Percentiles rank a stretch among this genome's conserved stretches.
Conservation (phyloP, 192 early-diverging fungal genomes). For the Backusella luteola region DNA sequence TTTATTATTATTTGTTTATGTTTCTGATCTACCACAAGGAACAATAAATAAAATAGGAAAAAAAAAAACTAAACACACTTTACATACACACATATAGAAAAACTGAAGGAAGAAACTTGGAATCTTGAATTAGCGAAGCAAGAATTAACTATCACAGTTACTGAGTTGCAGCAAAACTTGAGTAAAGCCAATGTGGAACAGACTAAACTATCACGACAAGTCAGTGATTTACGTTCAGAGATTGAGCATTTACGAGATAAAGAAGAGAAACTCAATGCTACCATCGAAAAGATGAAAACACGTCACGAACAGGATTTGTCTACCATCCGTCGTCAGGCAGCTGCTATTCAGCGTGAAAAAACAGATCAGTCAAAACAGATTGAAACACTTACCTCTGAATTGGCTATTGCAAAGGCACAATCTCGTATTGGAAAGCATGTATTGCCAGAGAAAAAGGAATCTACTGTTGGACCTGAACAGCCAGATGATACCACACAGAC, state of each 20-base stretch:
- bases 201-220: conserved; percentile 51
- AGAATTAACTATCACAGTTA: conserved; percentile 41
- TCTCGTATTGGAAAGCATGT: conserved; percentile 21
- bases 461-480: background rate
- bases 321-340: conserved; percentile 50
- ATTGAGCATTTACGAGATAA: conserved; percentile 57
- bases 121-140: conserved; percentile 53
- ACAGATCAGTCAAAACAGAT: conserved; percentile 49
- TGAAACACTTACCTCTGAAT: conserved; percentile 57
- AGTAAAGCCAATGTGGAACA: conserved; percentile 51
- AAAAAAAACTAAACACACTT: background rate
- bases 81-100: conserved; percentile 34
- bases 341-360: conserved; percentile 62
- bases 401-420: conserved; percentile 34
- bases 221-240: conserved; percentile 52
- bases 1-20: background rate
- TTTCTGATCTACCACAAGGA: background rate
- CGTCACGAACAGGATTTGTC: conserved; percentile 66
- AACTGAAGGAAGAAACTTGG: conserved; percentile 56
- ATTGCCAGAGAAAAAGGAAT: background rate
- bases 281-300: conserved; percentile 48
- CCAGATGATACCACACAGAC: background rate
- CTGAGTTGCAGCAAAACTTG: conserved; percentile 45
- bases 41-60: conserved; percentile 4
- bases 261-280: conserved; percentile 47